Base-by-base conservation (phyloP, 805 yeast species). In the Candida adriatica region DNA sequence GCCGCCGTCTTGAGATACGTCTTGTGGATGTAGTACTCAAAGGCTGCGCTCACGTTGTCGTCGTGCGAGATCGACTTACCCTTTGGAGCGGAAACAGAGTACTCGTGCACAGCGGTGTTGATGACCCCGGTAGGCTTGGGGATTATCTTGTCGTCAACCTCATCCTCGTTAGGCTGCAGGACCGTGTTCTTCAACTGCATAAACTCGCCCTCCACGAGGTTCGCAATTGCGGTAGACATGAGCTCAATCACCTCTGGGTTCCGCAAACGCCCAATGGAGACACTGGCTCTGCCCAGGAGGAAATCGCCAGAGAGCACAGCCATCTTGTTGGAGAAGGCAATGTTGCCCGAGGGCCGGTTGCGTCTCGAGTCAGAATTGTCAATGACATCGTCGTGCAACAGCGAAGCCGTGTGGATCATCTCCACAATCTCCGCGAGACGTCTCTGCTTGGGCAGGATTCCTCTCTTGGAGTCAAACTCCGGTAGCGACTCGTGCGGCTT, bases 171-270 rank as follows among this genome's bases (percentile, higher is more conserved):
- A 20, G 73, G 74, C 38, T 66, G 71, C 25, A 81, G 62, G 6
- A 88, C 92, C 1, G 96, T 86, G 59, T 92, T 92, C 48, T 90
- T 88, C 64, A 92, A 72, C 62, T 92, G 98, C 97, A 92, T 92
- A 56, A 92, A 90, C 61, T 92, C 98, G 30, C 98, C 98, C 61
- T 92, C 98, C 1, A 92, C 97, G 38, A 92, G 68, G 55, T 92
- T 92, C 9, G 97, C 98, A 53, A 92, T 92, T 19, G 96, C 82
- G 10, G 96, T 90, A 4, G 96, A 87, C 64, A 92, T 75, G 39
- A 92, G 68, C 62, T 92, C 98, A 37, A 87, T 88, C 27, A 92
- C 98, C 62, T 92, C 97, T n/a, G 96, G 90, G 56, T 92, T 90
- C 52, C 96, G 69, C 30, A 92, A 62, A 39, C 98, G 66, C 9